Base-by-base conservation (phyloP, 2,329 filamentous ascomycete genomes). In the Aspergillus pseudoglaucus region DNA sequence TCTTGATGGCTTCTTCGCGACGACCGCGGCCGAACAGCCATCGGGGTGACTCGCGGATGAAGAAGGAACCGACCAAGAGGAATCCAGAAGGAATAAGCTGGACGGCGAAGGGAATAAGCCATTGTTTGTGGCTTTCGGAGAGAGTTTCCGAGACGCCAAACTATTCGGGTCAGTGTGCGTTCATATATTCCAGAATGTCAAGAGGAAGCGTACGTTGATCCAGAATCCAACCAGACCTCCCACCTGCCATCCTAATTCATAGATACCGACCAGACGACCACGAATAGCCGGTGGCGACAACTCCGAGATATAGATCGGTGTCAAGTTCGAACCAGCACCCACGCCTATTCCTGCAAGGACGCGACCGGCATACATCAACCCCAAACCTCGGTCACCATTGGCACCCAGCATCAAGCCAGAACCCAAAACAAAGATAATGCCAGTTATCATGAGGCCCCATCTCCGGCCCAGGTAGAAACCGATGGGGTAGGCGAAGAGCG, bases 391-490 rank as follows among this genome's bases (percentile, higher is more conserved):
- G 3, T 76, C 69, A 8, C 73, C 74, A 56, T 76, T 83, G 42
- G 80, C 82, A 42, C 82, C 85, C 20, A 89, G 70, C 82, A 88
- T 89, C 54, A 90, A 63, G 46, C 83, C 84, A 39, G 85, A 82
- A 51, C 87, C 87, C 8, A 90, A 60, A 46, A 81, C 75, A 66
- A 90, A 90, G 53, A 90, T 56, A 30, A 77, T 46, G 2, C 76
- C 69, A 62, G 83, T 85, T 42, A 82, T 53, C 53, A 82, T 70
- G 2, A 90, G 73, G 18, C 81, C 84, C 61, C 75, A 78, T 59
- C 80, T 80, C 18, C 87, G 79, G 23, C 87, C 87, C 52, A 84
- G 71, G 62, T 78, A 87, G 71, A 85, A 82, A 25, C 79, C 82
- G 30, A 80, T 77, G 7, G 73, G 75, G 56, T 86, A 90, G 48